These are phyloP conservation scores for Toxoplasma gondii DNA, from an alignment of 169 alveolate species.

Conservation along the genomic window DNA sequence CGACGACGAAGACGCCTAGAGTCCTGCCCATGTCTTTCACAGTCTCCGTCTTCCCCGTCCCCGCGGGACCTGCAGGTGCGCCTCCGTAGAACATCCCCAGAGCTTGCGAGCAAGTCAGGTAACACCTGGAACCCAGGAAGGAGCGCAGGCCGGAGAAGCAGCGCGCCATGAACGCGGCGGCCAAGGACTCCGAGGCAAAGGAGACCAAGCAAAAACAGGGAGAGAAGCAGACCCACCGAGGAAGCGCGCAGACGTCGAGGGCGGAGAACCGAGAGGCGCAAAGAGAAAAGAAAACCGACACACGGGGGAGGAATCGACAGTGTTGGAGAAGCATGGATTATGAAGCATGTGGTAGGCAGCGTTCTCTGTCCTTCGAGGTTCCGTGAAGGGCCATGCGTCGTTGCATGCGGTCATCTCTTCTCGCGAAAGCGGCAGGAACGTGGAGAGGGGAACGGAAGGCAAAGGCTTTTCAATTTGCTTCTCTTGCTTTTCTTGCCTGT, in stretches of 20 bases:
- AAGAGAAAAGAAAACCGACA: neutral
- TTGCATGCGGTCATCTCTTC: no score
- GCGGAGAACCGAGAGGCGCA: neutral
- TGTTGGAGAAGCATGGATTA: no score
- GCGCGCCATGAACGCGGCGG: neutral
- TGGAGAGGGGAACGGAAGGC: neutral
- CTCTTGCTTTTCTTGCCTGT: constrained; percentile 78
- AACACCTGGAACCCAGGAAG: constrained; percentile 57
- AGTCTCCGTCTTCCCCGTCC: constrained; percentile 98
- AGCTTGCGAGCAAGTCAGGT: constrained; percentile 82
- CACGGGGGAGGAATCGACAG: neutral
- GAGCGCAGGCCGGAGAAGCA: no score
- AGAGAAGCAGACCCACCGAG: neutral
- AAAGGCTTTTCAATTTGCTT: neutral
- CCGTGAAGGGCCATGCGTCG: no score
- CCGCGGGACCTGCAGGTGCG: constrained; percentile 99
- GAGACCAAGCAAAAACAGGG: neutral
- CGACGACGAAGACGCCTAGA: constrained; percentile 95
- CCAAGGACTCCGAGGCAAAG: neutral
- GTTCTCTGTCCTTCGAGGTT: no score
- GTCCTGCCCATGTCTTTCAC: constrained; percentile 95
- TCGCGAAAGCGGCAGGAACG: no score
- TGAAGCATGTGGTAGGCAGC: no score
- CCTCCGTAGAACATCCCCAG: constrained; percentile 96
- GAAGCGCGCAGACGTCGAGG: neutral